Conservation (phyloP, 2,329 filamentous ascomycete genomes). For the Ascochyta pisi region DNA sequence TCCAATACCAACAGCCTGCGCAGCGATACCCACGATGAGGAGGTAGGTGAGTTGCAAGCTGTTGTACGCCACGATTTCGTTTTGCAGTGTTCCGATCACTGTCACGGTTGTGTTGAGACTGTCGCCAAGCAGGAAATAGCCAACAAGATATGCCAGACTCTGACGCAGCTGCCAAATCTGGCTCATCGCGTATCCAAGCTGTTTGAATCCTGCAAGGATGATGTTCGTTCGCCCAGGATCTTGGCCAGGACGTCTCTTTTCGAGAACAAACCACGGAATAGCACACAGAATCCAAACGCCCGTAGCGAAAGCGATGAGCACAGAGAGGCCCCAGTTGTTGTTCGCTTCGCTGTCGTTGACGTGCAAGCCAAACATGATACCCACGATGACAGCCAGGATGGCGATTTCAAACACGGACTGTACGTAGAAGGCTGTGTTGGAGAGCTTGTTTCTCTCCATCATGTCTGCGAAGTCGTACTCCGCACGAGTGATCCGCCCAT, state of each 20-base stretch:
- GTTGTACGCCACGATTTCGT: slow-evolving; percentile 69
- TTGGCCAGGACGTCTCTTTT: slow-evolving; percentile 69
- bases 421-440: slow-evolving; percentile 69
- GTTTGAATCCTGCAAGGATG: slow-evolving; percentile 65
- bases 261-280: slow-evolving; percentile 70
- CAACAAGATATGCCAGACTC: slow-evolving; percentile 66
- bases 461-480: slow-evolving; percentile 61
- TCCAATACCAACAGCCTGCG: slow-evolving; percentile 69
- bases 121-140: slow-evolving; percentile 73
- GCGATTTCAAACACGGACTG: slow-evolving; percentile 68
- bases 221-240: slow-evolving; percentile 60
- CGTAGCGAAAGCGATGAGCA: slow-evolving; percentile 70
- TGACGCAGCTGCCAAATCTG: slow-evolving; percentile 72
- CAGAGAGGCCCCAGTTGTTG: slow-evolving; percentile 72
- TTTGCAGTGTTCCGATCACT: slow-evolving; percentile 70
- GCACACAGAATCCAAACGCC: slow-evolving; percentile 70
- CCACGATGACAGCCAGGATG: slow-evolving; percentile 35
- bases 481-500: slow-evolving; percentile 61
- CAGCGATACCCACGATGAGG: slow-evolving; percentile 69
- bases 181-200: slow-evolving; percentile 61
- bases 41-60: slow-evolving; percentile 71
- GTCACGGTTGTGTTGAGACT: slow-evolving; percentile 74
- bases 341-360: slow-evolving; percentile 65
- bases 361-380: slow-evolving; percentile 61
- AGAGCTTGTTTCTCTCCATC: slow-evolving; percentile 67